Evolutionary conservation across 208 protist genomes (phyloP), one percentile per base, ranked within the genome.

Genomic region (Leptomonas pyrrhocoris): DNA sequence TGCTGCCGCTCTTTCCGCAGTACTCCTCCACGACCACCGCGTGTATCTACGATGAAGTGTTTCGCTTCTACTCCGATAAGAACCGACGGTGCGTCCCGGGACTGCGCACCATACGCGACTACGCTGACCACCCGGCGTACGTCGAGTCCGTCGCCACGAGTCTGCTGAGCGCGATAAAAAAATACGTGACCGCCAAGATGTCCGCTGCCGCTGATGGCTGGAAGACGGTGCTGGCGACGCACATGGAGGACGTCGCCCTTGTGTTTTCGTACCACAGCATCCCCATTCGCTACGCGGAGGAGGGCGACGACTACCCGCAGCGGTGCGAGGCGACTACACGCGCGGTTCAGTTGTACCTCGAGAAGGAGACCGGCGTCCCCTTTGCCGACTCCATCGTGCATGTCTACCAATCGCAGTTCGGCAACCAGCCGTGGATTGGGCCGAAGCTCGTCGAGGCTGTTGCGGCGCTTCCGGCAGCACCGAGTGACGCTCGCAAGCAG

Each of bases 1-100:
- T 92, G 25, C 51, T 88, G 28, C 83, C 86, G 8, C 62, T 86
- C 15, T 86, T 84, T 56, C 83, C 85, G n/a, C 85, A 91, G 73
- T 91, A 91, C 73, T 71, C 73, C 54, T 79, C 79, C 57, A 75
- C 75, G 11, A 78, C 77, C 0, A 74, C 74, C 0, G 85, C 77
- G 1, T 62, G 64, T 60, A 66, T 79, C 30, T 85, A 75, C 21
- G 85, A 91, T 45, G 79, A 74, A 49, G 83, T 88, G 18, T 78
- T 82, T 13, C 46, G 57, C 28, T 81, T 64, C 55, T 64, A 74
- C 34, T 60, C 21, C 5, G 59, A 79, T 36, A 43, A 58, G 7
- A 56, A 51, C 38, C 62, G 58, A 8, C 71, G 72, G 48, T 74
- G 68, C 59, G 25, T 89, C 1, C 86, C 86, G 0, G 38, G 61